Percentiles rank a stretch among this genome's conserved stretches.
These are phyloP conservation scores for Lantana camara DNA, from an alignment of 257 asterid genomes.

Conservation along the genomic window DNA sequence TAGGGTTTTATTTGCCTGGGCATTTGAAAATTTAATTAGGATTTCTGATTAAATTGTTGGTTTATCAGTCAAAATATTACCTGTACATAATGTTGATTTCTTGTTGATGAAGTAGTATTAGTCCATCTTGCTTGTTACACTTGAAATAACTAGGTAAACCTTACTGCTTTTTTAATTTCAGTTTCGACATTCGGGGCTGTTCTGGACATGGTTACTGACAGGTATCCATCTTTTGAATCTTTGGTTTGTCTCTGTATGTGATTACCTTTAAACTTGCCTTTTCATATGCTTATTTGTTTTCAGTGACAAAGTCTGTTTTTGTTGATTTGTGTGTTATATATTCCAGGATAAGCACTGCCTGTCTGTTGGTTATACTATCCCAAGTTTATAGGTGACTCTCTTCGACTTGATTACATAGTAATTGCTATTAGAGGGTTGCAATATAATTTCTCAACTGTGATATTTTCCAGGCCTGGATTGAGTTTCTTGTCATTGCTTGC, in stretches of 20 bases:
- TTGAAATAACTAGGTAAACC: conserved; percentile 20
- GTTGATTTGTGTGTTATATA: conserved; percentile 26
- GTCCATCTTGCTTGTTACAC: conserved; percentile 22
- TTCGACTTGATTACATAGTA: conserved; percentile 6
- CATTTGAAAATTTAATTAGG: conserved; percentile 3
- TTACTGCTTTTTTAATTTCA: conserved; percentile 43
- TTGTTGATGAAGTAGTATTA: conserved; percentile 21
- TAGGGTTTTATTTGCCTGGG: conserved; percentile 32
- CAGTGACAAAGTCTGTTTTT: conserved; percentile 25
- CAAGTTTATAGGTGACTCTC: conserved; percentile 84
- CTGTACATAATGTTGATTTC: conserved; percentile 17
- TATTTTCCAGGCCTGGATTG: conserved; percentile 77
- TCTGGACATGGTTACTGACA: conserved; percentile 98
- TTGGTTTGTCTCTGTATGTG: background rate
- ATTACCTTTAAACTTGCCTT: conserved; percentile 7
- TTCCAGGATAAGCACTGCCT: conserved; percentile 94
- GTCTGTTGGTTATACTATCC: conserved; percentile 91
- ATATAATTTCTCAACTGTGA: conserved; percentile 25
- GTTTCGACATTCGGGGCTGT: conserved; percentile 98
- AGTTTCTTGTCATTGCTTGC: conserved; percentile 86
- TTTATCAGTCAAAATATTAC: conserved; percentile 7
- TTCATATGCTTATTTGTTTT: conserved; percentile 17
- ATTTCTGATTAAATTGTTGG: background rate
- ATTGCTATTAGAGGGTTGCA: background rate
- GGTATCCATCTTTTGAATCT: conserved; percentile 44